Base-by-base conservation (phyloP, 345 rosid species). In the Clarkia xantiana region DNA sequence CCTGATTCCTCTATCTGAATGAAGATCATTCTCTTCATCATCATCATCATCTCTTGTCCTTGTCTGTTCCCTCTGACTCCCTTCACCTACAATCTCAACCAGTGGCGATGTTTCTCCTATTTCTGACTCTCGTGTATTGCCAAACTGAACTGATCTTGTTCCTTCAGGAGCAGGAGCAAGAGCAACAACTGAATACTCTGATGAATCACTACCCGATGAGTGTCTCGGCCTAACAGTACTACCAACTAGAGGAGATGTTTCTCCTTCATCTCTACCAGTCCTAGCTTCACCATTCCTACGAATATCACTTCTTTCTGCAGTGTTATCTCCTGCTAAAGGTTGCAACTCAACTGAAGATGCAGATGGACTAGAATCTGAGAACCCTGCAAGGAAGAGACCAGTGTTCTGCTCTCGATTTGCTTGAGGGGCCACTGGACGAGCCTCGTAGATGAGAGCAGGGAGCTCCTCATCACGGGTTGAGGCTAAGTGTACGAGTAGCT, bases 371-470 rank as follows among this genome's bases (percentile, higher is more conserved):
- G 86, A 65, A 64, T 78, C 83, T 1, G 80, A 71, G 65, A 52
- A 81, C 42, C 78, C 88, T 42, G 67, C 84, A 61, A 78, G 80
- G 76, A 85, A 65, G 60, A 65, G 72, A 55, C 83, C 76, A 54
- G 76, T 52, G 53, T 64, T 76, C 23, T 87, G 57, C 40, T 66
- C 73, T n/a, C 20, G 77, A 49, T 41, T 66, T 44, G 76, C 52
- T 8, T 47, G 58, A 11, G 80, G 66, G 49, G 81, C 83, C 3
- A 72, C 67, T n/a, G 98, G 96, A 18, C 98, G 76, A 53, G 96
- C 94, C 73, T 91, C 96, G 48, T 91, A 91, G 3, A 91, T 71
- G 76, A 86, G 69, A 8, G 98, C 98, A 43, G 98, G 98, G 42
- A 91, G 88, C 56, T 91, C 98, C 60, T 91, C 87, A 47, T 84